Conservation (phyloP, 1,284 basidiomycete species). For the Macrocybe sp. region DNA sequence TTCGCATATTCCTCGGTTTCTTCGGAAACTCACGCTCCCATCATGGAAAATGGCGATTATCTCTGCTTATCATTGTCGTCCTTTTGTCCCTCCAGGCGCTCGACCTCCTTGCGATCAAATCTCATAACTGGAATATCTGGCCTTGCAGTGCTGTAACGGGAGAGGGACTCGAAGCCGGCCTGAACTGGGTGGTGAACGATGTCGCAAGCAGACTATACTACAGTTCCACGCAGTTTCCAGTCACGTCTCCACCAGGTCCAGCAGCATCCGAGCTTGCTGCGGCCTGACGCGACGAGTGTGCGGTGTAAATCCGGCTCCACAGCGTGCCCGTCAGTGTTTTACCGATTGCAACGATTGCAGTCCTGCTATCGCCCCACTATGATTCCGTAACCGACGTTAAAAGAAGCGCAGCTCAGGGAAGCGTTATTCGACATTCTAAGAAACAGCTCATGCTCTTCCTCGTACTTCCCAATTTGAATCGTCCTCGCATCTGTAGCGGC, state of each 20-base stretch:
- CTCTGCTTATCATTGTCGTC: conserved; percentile 7
- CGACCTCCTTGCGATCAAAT: conserved; percentile 70
- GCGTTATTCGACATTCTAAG: too few relatives aligned
- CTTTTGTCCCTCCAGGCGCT: conserved; percentile 50
- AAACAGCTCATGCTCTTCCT: too few relatives aligned
- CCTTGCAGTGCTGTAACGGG: conserved; percentile 93
- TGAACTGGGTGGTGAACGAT: conserved; percentile 94
- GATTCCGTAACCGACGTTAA: too few relatives aligned
- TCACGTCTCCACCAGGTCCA: conserved; percentile 4
- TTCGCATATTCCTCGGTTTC: conserved; percentile 2
- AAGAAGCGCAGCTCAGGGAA: too few relatives aligned
- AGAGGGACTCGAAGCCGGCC: conserved; percentile 75
- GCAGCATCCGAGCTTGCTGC: neutral
- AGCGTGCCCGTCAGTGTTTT: neutral
- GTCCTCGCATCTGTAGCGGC: too few relatives aligned
- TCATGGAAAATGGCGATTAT: conserved; percentile 10
- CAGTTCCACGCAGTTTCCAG: conserved; percentile 29
- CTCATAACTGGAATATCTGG: conserved; percentile 89
- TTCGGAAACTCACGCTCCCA: conserved; percentile 4
- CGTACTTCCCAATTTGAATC: too few relatives aligned
- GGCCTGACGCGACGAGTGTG: conserved; percentile 1
- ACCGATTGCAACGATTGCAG: too few relatives aligned
- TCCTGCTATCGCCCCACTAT: too few relatives aligned
- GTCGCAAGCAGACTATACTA: conserved; percentile 82
- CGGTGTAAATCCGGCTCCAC: neutral